Conservation (phyloP, 805 yeast species). For the Torulaspora indica region DNA sequence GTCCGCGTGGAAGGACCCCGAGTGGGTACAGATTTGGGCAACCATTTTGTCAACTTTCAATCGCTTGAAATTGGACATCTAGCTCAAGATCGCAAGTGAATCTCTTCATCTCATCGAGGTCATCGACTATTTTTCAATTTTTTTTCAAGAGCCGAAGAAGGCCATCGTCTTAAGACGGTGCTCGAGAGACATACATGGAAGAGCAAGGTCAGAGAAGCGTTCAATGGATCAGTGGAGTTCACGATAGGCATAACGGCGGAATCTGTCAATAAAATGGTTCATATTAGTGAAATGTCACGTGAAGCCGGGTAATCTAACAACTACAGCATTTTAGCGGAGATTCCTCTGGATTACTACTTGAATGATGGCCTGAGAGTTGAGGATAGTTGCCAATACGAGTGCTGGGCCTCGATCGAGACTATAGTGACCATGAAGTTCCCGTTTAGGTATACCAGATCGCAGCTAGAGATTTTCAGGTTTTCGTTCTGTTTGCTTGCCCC, state of each 20-base stretch:
- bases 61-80: conserved; percentile 16
- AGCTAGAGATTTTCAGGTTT: conserved; percentile 56
- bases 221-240: neutral
- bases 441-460: conserved; percentile 43
- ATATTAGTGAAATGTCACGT: too few species aligned
- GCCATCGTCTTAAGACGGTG: neutral
- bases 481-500: conserved; percentile 84
- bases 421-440: conserved; percentile 19
- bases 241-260: too few species aligned
- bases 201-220: neutral
- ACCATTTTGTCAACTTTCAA: conserved; percentile 24
- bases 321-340: too few species aligned
- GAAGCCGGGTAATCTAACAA: too few species aligned
- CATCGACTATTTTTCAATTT: neutral
- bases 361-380: too few species aligned
- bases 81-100: neutral
- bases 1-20: conserved; percentile 96
- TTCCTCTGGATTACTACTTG: too few species aligned
- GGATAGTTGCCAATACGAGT: too few species aligned
- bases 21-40: conserved; percentile 75
- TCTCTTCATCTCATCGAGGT: conserved; percentile 5
- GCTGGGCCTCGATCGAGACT: too few species aligned
- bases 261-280: too few species aligned
- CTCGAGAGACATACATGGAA: too few species aligned
- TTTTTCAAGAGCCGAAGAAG: neutral